Percentiles rank a stretch among this genome's conserved stretches.
Evolutionary conservation across 441 rosid genomes (phyloP).

Genomic region (Omphalea diandra): DNA sequence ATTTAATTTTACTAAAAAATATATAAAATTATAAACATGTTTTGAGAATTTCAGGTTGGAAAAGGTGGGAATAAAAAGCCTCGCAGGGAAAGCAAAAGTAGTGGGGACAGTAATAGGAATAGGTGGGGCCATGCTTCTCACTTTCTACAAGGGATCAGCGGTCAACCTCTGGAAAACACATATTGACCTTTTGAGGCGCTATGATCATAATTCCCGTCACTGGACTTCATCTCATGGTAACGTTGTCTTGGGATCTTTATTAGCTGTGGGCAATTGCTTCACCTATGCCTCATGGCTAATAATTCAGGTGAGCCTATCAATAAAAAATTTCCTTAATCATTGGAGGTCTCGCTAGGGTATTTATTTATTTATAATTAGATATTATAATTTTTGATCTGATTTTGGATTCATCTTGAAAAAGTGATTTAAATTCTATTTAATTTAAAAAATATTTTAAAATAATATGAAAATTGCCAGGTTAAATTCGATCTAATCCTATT

Average conservation of each 20-base stretch:
- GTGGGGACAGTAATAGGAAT: slow-evolving; percentile 60
- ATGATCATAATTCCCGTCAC: neutral
- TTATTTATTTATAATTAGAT: too few relatives aligned
- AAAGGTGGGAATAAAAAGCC: slow-evolving; percentile 35
- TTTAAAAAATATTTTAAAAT: too few relatives aligned
- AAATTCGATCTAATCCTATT: too few relatives aligned
- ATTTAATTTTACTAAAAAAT: too few relatives aligned
- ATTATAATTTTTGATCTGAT: too few relatives aligned
- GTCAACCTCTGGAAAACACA: slow-evolving; percentile 47
- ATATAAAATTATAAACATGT: too few relatives aligned
- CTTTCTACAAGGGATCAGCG: slow-evolving; percentile 51
- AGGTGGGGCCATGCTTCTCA: slow-evolving; percentile 63
- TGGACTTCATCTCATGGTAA: slow-evolving; percentile 15
- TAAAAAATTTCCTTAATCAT: too few relatives aligned
- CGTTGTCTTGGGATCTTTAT: slow-evolving; percentile 35
- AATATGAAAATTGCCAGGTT: too few relatives aligned
- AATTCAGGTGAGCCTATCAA: neutral
- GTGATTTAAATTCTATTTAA: too few relatives aligned
- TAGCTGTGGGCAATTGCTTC: slow-evolving; percentile 41
- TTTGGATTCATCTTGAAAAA: too few relatives aligned
- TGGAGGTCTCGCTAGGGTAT: too few relatives aligned
- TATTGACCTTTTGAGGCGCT: slow-evolving; percentile 36
- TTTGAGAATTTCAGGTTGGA: slow-evolving; percentile 47
- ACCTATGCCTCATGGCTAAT: slow-evolving; percentile 28
- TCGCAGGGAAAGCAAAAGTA: slow-evolving; percentile 56